Percentiles rank a stretch among this genome's conserved stretches.
These are phyloP conservation scores for Phytophthora fragariae DNA, from an alignment of 352 stramenopile species.

Conservation along the genomic window DNA sequence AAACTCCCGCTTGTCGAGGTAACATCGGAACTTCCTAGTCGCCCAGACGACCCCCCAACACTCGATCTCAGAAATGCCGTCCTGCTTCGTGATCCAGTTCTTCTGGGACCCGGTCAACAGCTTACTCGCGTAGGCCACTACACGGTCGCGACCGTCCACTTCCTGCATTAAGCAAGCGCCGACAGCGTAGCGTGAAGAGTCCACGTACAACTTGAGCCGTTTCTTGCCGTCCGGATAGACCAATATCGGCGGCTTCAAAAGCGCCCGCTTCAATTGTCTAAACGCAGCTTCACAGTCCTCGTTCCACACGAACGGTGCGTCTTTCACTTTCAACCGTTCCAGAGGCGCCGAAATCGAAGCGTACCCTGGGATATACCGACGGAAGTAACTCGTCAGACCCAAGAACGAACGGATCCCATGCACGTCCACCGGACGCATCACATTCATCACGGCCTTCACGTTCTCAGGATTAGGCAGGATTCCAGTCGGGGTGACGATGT, in stretches of 20 bases:
- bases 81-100: too few species aligned
- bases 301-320: not conserved
- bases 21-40: too few species aligned
- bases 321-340: conserved; percentile 14
- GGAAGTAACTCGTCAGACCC: too few species aligned
- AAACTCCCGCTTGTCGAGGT: not conserved
- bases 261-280: not conserved
- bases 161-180: conserved; percentile 1
- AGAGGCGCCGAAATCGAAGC: not conserved
- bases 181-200: conserved; percentile 1
- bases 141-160: not conserved
- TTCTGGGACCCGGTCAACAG: too few species aligned
- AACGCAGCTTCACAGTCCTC: conserved; percentile 9
- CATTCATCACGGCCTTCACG: too few species aligned
- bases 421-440: too few species aligned
- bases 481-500: too few species aligned
- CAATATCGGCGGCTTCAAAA: conserved; percentile 2
- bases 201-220: conserved; percentile 14
- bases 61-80: too few species aligned
- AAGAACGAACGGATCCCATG: too few species aligned
- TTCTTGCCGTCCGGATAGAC: conserved; percentile 2
- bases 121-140: not conserved
- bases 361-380: too few species aligned
- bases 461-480: too few species aligned
- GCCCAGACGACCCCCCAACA: too few species aligned